These are phyloP conservation scores for Penicillium sp. DNA, from an alignment of 2,329 filamentous ascomycete species.

Conservation along the genomic window DNA sequence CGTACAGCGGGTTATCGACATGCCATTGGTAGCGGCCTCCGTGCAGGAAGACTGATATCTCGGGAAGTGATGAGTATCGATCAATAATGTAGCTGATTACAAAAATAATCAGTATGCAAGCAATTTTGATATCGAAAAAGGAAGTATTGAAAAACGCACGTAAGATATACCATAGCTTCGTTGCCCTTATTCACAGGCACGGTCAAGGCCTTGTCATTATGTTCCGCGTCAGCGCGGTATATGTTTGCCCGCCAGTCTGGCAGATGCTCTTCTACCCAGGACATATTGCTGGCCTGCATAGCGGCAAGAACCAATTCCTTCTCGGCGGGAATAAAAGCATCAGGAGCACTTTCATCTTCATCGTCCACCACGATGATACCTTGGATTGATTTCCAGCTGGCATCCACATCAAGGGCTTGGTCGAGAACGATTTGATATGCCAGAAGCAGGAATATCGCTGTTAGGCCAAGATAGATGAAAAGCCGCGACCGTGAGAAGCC, in stretches of 20 bases:
- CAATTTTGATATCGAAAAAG: too few species aligned
- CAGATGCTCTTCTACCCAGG: conserved; percentile 22
- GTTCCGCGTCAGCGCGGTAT: conserved; percentile 45
- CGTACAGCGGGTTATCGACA: conserved; percentile 29
- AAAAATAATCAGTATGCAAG: neutral
- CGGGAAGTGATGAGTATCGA: conserved; percentile 40
- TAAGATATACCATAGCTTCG: conserved; percentile 52
- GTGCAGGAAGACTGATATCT: conserved; percentile 45
- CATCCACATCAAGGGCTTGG: conserved; percentile 8
- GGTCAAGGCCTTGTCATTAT: conserved; percentile 33
- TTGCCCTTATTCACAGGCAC: conserved; percentile 51
- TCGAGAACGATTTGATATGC: conserved; percentile 23
- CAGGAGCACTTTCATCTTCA: neutral
- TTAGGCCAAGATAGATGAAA: conserved; percentile 18
- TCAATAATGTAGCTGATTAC: conserved; percentile 23
- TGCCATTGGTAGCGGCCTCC: conserved; percentile 47
- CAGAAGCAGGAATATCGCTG: conserved; percentile 15
- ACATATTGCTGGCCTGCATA: conserved; percentile 22
- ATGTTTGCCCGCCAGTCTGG: conserved; percentile 28
- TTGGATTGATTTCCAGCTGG: neutral
- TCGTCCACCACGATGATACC: neutral
- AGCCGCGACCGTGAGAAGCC: conserved; percentile 9
- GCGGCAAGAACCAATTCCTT: conserved; percentile 26
- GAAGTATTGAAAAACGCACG: conserved; percentile 34
- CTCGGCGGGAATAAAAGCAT: neutral